Evolutionary conservation across 2,329 filamentous ascomycete species (phyloP), one percentile per base, ranked within the genome.

Genomic region (Fonsecaea nubica): DNA sequence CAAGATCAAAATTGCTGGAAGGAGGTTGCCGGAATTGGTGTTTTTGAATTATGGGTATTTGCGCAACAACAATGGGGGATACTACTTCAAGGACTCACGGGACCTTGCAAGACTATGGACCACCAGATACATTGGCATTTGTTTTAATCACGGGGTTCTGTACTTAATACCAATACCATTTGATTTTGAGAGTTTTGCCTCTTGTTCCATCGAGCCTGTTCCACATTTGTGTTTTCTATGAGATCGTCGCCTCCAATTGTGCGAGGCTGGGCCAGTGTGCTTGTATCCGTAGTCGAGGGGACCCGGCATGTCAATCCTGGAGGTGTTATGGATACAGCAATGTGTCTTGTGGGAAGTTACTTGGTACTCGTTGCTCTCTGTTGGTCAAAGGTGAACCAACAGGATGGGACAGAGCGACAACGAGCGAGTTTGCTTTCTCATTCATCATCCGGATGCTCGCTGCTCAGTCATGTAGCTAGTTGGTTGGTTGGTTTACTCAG

Each of bases 61-160:
- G 12, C 32, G 30, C 40, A 10, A 35, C 18, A 21, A 48, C 38
- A 32, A 35, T 36, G 57, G 30, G 36, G 57, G 38, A 59, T 50
- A 50, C 18, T 48, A 59, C 40, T 21, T 33, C 30, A 33, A 48
- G 57, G 40, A 50, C 18, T 45, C 32, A 32, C 40, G 25, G 40
- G 40, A 21, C 38, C 40, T 50, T 36, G 30, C 30, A 55, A 55
- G 52, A 59, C 12, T 50, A 50, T 50, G 45, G 45, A 50, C 18
- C 18, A 50, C 18, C 57, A 50, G 57, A 50, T 50, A 59, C 30
- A 18, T 48, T 15, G 30, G 30, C n/a, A 3, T n/a, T 55, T 50
- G 40, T 48, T 33, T 35, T 59, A 32, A 21, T 59, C n/a, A 33
- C 8, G 50, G 40, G 40, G 15, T 40, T 59, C 12, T 59, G 57